A percentile compares a stretch with the other conserved stretches of the same genome.
phyloP scores from a whole-genome alignment of 768 basidiomycete genomes.

The Agaricus blazei region DNA sequence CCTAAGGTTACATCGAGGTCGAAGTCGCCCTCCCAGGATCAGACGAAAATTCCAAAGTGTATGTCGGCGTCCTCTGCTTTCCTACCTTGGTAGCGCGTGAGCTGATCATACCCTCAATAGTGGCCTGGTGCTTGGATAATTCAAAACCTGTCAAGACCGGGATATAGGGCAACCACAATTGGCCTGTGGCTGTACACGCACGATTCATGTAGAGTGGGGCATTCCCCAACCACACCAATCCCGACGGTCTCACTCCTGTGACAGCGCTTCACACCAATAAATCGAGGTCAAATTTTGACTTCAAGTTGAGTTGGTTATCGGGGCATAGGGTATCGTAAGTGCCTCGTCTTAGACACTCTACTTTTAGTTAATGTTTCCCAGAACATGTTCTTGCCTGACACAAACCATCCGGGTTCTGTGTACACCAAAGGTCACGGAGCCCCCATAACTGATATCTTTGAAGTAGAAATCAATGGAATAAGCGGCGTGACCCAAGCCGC shows the following conservation, averaged over 20 bases:
- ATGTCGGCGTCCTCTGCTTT: conserved; percentile 16
- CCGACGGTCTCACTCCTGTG: conserved; percentile 48
- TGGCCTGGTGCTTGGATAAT: conserved; percentile 90
- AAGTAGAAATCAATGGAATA: conserved; percentile 64
- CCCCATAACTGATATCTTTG: conserved; percentile 81
- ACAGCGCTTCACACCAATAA: conserved; percentile 52
- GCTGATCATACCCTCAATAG: conserved; percentile 22
- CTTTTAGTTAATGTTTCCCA: conserved; percentile 15
- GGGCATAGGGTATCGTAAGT: conserved; percentile 74
- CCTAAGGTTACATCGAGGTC: conserved; percentile 75
- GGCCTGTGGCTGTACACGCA: conserved; percentile 84
- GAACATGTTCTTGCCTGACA: conserved; percentile 72
- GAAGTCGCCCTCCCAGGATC: conserved; percentile 54
- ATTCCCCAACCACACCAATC: conserved; percentile 62
- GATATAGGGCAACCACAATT: conserved; percentile 75
- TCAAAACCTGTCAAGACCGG: conserved; percentile 82
- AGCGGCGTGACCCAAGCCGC: conserved; percentile 43
- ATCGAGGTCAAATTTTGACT: conserved; percentile 47
- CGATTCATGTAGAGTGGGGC: conserved; percentile 74
- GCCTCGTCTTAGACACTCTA: background rate
- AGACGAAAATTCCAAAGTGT: conserved; percentile 43
- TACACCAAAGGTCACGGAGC: conserved; percentile 55
- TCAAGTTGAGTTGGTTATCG: conserved; percentile 64
- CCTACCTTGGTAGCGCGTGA: background rate
- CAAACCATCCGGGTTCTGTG: conserved; percentile 74